phyloP scores from a whole-genome alignment of 2,329 filamentous ascomycete genomes.

The Aureobasidium namibiae region DNA sequence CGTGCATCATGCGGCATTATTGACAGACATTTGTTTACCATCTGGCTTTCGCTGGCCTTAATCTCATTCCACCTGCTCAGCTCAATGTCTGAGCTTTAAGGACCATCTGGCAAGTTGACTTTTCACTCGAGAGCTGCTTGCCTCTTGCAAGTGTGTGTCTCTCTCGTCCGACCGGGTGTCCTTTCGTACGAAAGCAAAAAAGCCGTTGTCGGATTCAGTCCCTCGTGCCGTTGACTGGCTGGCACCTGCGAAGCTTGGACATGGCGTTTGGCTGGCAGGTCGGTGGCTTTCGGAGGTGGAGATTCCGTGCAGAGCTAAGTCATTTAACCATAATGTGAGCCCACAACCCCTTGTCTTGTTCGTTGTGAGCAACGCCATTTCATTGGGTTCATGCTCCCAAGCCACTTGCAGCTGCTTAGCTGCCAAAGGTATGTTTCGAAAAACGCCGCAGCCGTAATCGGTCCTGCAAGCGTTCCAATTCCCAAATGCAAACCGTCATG shows the following conservation, averaged over 20 bases:
- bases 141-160: too few relatives aligned
- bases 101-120: neutral
- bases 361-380: slow-evolving; percentile 3
- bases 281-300: slow-evolving; percentile 11
- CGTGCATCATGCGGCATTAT: neutral
- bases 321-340: slow-evolving; percentile 12
- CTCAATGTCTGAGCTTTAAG: neutral
- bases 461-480: neutral
- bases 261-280: slow-evolving; percentile 11
- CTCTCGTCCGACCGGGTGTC: neutral
- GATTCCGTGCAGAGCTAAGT: slow-evolving; percentile 3
- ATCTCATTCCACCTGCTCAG: neutral
- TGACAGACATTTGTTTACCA: neutral
- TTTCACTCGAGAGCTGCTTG: neutral
- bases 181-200: slow-evolving; percentile 12
- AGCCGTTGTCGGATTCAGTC: neutral
- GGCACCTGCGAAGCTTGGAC: slow-evolving; percentile 1
- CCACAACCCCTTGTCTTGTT: slow-evolving; percentile 6
- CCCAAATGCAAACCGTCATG: neutral
- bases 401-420: slow-evolving; percentile 7
- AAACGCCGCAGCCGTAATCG: slow-evolving; percentile 9
- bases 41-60: neutral
- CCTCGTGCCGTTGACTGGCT: slow-evolving; percentile 6
- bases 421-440: slow-evolving; percentile 4
- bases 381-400: neutral